Evolutionary conservation across 23 red algal genomes (phyloP).

Genomic region (Gracilaria vermiculophylla): DNA sequence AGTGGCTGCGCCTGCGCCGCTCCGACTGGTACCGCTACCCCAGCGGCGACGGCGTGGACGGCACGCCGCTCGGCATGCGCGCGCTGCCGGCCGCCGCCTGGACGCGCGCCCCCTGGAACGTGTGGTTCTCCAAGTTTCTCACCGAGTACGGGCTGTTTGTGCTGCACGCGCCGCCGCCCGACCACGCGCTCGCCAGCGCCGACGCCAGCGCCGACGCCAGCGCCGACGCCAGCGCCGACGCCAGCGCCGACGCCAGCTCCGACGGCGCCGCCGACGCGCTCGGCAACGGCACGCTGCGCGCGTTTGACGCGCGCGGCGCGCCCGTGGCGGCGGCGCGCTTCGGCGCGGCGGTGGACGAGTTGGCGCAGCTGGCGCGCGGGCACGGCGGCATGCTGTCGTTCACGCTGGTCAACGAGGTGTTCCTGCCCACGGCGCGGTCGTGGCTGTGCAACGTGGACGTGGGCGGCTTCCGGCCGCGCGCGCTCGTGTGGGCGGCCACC

Average conservation of each 20-base stretch:
- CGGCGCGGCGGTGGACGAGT: neutral
- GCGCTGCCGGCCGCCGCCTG: neutral
- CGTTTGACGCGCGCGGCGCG: neutral
- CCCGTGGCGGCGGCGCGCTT: neutral
- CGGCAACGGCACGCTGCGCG: neutral
- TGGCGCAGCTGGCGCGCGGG: neutral
- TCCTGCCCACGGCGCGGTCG: slow-evolving; percentile 38
- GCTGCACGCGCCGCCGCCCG: slow-evolving; percentile 5
- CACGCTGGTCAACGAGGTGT: slow-evolving; percentile 69
- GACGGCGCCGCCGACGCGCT: neutral
- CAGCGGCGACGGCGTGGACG: slow-evolving; percentile 14
- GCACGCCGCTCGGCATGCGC: slow-evolving; percentile 26
- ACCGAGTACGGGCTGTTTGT: slow-evolving; percentile 17
- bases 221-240: neutral
- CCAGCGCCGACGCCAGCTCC: no score
- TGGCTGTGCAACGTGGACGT: slow-evolving; percentile 77
- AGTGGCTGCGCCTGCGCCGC: slow-evolving; percentile 28
- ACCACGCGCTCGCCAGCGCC: neutral
- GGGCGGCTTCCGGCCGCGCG: slow-evolving; percentile 37
- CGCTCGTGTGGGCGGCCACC: slow-evolving; percentile 53
- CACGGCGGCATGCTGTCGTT: slow-evolving; percentile 55
- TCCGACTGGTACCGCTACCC: slow-evolving; percentile 62
- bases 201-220: neutral
- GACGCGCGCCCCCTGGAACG: slow-evolving; percentile 48
- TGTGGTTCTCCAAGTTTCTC: slow-evolving; percentile 67